A percentile compares a stretch with the other conserved stretches of the same genome.
phyloP scores from a whole-genome alignment of 2,329 filamentous ascomycete species.

The Colletotrichum orchidophilum region DNA sequence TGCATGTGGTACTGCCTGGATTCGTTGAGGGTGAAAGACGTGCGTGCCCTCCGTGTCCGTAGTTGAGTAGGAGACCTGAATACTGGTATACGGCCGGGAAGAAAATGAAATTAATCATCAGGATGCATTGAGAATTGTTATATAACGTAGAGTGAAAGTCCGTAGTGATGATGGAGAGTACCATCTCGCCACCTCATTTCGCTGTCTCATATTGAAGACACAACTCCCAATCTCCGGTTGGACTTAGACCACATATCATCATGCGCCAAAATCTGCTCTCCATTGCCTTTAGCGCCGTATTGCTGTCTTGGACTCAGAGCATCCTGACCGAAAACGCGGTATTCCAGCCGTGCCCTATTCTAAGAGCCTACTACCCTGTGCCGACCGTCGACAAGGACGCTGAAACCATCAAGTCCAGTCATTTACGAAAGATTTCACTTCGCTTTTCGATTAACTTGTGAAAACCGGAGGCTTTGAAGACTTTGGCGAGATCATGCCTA shows the following conservation, averaged over 20 bases:
- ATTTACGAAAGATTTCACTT: conserved; percentile 34
- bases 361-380: conserved; percentile 34
- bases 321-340: not conserved
- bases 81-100: not conserved
- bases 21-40: not conserved
- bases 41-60: not conserved
- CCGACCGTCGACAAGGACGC: conserved; percentile 31
- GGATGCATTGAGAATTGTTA: no score
- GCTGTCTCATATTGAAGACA: not conserved
- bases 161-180: not conserved
- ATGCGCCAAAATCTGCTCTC: not conserved
- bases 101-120: not conserved
- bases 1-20: not conserved
- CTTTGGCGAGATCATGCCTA: conserved; percentile 38
- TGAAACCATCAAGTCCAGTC: conserved; percentile 7
- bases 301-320: not conserved
- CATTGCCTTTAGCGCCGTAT: not conserved
- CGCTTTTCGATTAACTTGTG: conserved; percentile 36
- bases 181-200: not conserved
- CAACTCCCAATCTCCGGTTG: not conserved
- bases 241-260: not conserved
- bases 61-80: not conserved
- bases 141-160: not conserved
- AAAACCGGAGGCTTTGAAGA: conserved; percentile 33
- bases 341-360: conserved; percentile 36